A percentile compares a stretch with the other conserved stretches of the same genome.
Evolutionary conservation across 345 rosid species (phyloP).

Genomic region (Syzygium oleosum): DNA sequence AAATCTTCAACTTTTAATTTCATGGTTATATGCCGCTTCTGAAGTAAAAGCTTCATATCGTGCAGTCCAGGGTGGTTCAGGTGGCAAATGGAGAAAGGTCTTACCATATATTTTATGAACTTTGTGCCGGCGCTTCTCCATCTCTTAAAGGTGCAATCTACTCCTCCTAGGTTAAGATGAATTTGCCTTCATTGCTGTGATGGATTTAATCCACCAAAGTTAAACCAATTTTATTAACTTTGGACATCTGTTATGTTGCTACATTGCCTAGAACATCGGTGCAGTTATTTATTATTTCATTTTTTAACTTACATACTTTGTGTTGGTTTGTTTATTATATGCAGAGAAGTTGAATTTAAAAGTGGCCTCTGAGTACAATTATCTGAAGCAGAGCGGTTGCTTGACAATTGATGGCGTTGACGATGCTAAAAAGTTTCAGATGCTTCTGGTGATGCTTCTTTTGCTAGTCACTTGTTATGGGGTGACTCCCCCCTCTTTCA

Average conservation of each 20-base stretch:
- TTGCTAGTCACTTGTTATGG: not conserved
- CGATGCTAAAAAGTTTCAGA: conserved; percentile 61
- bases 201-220: not conserved
- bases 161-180: not conserved
- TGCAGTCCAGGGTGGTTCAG: conserved; percentile 96
- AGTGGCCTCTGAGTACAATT: conserved; percentile 66
- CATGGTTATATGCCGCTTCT: conserved; percentile 13
- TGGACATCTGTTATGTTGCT: not conserved
- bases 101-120: conserved; percentile 82
- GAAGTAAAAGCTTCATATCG: conserved; percentile 22
- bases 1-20: conserved; percentile 2
- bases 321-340: conserved; percentile 1
- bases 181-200: not conserved
- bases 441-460: conserved; percentile 51
- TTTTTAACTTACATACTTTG: not conserved
- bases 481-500: not conserved
- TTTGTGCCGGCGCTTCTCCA: conserved; percentile 91
- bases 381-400: conserved; percentile 87
- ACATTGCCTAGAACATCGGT: not conserved
- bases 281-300: not conserved
- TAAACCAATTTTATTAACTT: not conserved
- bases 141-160: conserved; percentile 54
- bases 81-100: conserved; percentile 83
- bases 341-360: conserved; percentile 79
- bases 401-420: conserved; percentile 61